Evolutionary conservation across 495 filamentous ascomycete species (phyloP).

Genomic region (Mytilinidion resinicola): DNA sequence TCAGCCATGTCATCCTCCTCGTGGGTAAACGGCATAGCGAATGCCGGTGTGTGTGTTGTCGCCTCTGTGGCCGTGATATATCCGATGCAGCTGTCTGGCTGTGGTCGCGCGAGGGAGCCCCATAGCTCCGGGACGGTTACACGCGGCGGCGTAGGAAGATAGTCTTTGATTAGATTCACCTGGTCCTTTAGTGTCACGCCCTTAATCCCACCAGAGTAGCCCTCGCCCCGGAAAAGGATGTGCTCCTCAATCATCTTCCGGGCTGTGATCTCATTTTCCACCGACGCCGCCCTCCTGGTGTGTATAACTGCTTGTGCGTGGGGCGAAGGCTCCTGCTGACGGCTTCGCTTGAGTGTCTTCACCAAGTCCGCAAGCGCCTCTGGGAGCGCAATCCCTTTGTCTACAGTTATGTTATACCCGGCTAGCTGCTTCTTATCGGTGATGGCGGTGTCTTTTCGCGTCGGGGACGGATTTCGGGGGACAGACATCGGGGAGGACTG

Average conservation of each 20-base stretch:
- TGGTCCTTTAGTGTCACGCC: slow-evolving; percentile 10
- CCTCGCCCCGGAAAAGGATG: slow-evolving; percentile 13
- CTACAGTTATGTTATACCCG: no score
- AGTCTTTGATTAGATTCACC: slow-evolving; percentile 16
- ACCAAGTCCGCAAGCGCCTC: slow-evolving; percentile 5
- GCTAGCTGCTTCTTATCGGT: no score
- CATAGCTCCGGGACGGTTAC: slow-evolving; percentile 6
- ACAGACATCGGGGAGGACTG: no score
- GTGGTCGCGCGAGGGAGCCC: slow-evolving; percentile 6
- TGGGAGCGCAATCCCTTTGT: no score
- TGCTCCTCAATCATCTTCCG: slow-evolving; percentile 11
- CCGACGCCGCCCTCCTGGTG: slow-evolving; percentile 7
- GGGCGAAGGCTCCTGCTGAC: slow-evolving; percentile 14
- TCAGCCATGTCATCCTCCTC: slow-evolving; percentile 12
- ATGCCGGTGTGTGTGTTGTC: slow-evolving; percentile 2
- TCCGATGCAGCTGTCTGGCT: slow-evolving; percentile 13
- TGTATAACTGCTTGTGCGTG: slow-evolving; percentile 13
- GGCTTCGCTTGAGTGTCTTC: slow-evolving; percentile 6
- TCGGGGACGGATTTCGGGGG: no score
- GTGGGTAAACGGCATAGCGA: slow-evolving; percentile 7
- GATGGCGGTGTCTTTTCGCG: no score
- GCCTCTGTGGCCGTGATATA: slow-evolving; percentile 8
- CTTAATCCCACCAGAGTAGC: slow-evolving; percentile 6
- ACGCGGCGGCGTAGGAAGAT: slow-evolving; percentile 7
- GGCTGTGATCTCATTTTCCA: slow-evolving; percentile 8